Conservation (phyloP, 1,284 basidiomycete species). For the Ustilago esculenta region DNA sequence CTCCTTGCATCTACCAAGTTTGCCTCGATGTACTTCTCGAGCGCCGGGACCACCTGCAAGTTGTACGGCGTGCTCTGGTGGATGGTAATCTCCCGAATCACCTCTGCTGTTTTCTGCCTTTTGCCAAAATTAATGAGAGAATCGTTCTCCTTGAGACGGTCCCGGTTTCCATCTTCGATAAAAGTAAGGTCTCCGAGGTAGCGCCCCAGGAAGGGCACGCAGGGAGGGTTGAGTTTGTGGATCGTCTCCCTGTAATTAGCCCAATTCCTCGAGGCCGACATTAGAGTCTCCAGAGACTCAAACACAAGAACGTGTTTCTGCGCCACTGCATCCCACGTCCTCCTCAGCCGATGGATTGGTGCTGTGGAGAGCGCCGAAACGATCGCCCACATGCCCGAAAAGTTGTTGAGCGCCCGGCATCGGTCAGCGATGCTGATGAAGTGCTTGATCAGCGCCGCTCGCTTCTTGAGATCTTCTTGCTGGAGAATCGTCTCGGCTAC, state of each 20-base stretch:
- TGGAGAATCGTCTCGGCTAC: constrained; percentile 87
- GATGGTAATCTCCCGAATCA: constrained; percentile 93
- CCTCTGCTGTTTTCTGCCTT: constrained; percentile 88
- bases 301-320: constrained; percentile 70
- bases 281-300: constrained; percentile 79
- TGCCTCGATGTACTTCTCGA: constrained; percentile 81
- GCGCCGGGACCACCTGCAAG: constrained; percentile 75
- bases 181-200: constrained; percentile 95
- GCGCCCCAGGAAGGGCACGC: constrained; percentile 97
- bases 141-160: constrained; percentile 74
- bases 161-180: constrained; percentile 97
- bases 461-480: constrained; percentile 85
- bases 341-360: constrained; percentile 88
- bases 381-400: constrained; percentile 93
- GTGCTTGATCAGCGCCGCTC: constrained; percentile 84
- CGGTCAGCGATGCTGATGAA: constrained; percentile 92
- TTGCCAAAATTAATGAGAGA: constrained; percentile 93
- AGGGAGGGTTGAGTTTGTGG: constrained; percentile 86
- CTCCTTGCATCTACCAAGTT: constrained; percentile 70
- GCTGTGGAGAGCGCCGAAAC: constrained; percentile 94
- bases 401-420: constrained; percentile 89
- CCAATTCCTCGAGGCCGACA: constrained; percentile 92
- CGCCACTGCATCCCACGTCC: constrained; percentile 92
- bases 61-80: constrained; percentile 89
- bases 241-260: constrained; percentile 87